Evolutionary conservation across 169 alveolate genomes (phyloP).

Genomic region (Cryptosporidium canis): DNA sequence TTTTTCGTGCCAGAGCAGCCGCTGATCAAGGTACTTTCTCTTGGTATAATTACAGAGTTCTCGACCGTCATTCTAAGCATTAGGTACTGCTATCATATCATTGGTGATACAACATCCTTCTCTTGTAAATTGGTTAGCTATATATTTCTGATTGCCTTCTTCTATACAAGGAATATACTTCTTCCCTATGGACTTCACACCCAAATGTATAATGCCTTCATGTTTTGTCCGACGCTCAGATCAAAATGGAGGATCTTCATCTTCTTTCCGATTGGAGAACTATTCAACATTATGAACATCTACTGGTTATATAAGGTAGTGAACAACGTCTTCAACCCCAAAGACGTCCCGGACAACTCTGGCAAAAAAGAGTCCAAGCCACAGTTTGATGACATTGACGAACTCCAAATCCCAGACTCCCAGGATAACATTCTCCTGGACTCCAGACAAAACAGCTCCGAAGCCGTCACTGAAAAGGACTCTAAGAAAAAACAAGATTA

Average conservation of each 20-base stretch:
- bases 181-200: conserved; percentile 39
- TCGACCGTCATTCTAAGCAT: conserved; percentile 52
- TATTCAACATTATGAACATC: conserved; percentile 41
- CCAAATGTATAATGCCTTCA: conserved; percentile 26
- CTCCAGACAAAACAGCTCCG: not conserved
- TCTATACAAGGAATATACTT: conserved; percentile 42
- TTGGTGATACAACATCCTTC: conserved; percentile 35
- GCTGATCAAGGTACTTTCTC: conserved; percentile 29
- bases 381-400: conserved; percentile 39
- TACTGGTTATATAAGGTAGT: conserved; percentile 60
- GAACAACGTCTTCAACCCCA: conserved; percentile 51
- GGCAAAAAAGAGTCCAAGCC: conserved; percentile 13
- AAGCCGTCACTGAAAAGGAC: not conserved
- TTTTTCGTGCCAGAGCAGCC: conserved; percentile 46
- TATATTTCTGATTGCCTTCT: conserved; percentile 39
- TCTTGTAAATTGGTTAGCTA: conserved; percentile 56
- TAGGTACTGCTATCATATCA: conserved; percentile 58
- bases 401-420: conserved; percentile 35
- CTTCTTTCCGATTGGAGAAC: conserved; percentile 55
- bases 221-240: conserved; percentile 17
- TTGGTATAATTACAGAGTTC: conserved; percentile 57
- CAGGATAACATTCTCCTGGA: conserved; percentile 27
- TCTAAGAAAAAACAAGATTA: not conserved
- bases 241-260: conserved; percentile 8
- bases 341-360: conserved; percentile 7